phyloP scores from a whole-genome alignment of 495 filamentous ascomycete genomes.

The Hypoxylon intermedium region DNA sequence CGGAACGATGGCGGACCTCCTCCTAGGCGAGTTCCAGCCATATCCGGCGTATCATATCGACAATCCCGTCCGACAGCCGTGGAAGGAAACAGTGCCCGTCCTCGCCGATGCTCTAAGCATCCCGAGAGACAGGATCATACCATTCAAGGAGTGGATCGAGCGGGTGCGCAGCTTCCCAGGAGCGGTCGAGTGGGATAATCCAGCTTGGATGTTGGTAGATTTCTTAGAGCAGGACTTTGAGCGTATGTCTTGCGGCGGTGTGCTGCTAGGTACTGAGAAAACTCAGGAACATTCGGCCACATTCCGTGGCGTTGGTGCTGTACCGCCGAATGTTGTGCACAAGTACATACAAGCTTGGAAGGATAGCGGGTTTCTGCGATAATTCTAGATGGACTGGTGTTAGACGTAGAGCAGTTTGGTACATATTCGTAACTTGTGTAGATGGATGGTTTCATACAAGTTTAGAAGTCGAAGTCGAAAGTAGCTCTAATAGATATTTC shows the following conservation, averaged over 20 bases:
- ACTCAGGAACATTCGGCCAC: slow-evolving; percentile 52
- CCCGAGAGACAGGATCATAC: slow-evolving; percentile 48
- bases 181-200: background rate
- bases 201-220: background rate
- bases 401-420: too few relatives aligned
- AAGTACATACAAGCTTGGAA: slow-evolving; percentile 54
- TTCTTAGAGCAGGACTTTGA: slow-evolving; percentile 2
- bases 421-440: too few relatives aligned
- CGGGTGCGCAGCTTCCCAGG: slow-evolving; percentile 44
- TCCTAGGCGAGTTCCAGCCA: slow-evolving; percentile 23
- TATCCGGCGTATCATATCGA: slow-evolving; percentile 64
- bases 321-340: slow-evolving; percentile 45
- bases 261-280: slow-evolving; percentile 53
- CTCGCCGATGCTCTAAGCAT: slow-evolving; percentile 54
- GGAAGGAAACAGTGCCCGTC: slow-evolving; percentile 50
- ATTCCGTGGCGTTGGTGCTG: slow-evolving; percentile 41
- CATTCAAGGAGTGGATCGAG: slow-evolving; percentile 56
- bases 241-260: slow-evolving; percentile 29
- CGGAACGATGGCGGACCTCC: slow-evolving; percentile 34
- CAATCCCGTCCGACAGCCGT: slow-evolving; percentile 59
- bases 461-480: too few relatives aligned
- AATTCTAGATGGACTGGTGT: background rate
- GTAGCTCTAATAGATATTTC: too few relatives aligned
- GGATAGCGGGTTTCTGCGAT: slow-evolving; percentile 31
- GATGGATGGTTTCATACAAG: too few relatives aligned